These are phyloP conservation scores for Manihot esculenta DNA, from an alignment of 441 rosid genomes.

Conservation along the genomic window DNA sequence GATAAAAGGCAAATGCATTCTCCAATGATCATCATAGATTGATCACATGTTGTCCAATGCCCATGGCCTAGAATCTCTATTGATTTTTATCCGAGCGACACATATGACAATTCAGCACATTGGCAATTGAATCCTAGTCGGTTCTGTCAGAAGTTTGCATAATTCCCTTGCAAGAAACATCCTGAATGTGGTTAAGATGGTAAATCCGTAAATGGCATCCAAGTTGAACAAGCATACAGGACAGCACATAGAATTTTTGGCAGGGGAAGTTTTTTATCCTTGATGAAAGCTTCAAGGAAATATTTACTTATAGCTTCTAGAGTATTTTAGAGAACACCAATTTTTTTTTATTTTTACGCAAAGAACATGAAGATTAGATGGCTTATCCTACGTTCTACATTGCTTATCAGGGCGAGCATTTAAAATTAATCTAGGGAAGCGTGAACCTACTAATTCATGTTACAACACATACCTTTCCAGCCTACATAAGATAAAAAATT, in stretches of 20 bases:
- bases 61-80: no score
- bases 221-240: constrained; percentile 14
- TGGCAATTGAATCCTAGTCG: neutral
- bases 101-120: neutral
- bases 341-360: no score
- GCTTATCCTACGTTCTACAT: no score
- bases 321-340: neutral
- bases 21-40: neutral
- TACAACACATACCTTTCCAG: neutral
- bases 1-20: neutral
- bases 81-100: neutral
- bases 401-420: neutral
- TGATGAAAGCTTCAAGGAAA: constrained; percentile 3
- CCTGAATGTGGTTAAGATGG: neutral
- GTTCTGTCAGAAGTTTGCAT: neutral
- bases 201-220: neutral
- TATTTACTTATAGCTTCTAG: neutral
- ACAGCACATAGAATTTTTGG: neutral
- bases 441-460: neutral
- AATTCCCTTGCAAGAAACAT: neutral
- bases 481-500: neutral
- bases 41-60: no score
- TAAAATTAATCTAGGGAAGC: neutral
- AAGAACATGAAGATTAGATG: no score
- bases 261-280: neutral